Base-by-base conservation (phyloP, 345 rosid species). In the Salix purpurea region DNA sequence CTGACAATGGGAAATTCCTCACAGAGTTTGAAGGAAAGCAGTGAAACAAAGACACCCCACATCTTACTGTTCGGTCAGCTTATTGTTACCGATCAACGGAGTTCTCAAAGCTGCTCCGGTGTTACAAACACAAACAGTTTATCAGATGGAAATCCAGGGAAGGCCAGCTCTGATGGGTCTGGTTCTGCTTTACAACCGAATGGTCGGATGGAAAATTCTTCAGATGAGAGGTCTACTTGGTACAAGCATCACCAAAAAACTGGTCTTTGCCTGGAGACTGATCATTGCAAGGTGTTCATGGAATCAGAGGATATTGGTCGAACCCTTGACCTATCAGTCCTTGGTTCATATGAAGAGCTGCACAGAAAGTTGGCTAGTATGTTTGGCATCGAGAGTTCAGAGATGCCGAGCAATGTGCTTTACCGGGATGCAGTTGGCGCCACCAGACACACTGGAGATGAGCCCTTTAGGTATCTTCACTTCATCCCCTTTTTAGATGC, bases 201-300 rank as follows among this genome's bases (percentile, higher is more conserved):
- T 40, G 79, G 75, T n/a, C 78, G 54, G 1, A 74, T 24, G 39
- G 91, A 88, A n/a, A 89, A 87, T 77, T 89, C 91, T 19, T 89
- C 92, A 0, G 95, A 91, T 8, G 97, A 81, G 84, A 95, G 90
- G 65, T 89, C 88, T 34, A 89, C 90, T 23, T 80, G 89, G 79
- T 82, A 81, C 83, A 88, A 86, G 77, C 84, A 83, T 76, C 65
- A 67, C 30, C 81, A 82, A 14, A 85, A 88, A 76, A 65, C 78
- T 75, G 89, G 83, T 42, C 76, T 78, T 2, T 82, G 84, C 64
- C 70, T 87, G 77, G 93, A 87, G 79, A 86, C 84, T 1, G 97
- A 92, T 26, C 94, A 90, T 40, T 92, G 99, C 88, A 92, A 92
- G 83, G 96, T 95, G 58, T 95, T 91, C 74, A 79, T 90, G 94